Conservation (phyloP, 2,329 filamentous ascomycete genomes). For the Fusarium beomiforme region DNA sequence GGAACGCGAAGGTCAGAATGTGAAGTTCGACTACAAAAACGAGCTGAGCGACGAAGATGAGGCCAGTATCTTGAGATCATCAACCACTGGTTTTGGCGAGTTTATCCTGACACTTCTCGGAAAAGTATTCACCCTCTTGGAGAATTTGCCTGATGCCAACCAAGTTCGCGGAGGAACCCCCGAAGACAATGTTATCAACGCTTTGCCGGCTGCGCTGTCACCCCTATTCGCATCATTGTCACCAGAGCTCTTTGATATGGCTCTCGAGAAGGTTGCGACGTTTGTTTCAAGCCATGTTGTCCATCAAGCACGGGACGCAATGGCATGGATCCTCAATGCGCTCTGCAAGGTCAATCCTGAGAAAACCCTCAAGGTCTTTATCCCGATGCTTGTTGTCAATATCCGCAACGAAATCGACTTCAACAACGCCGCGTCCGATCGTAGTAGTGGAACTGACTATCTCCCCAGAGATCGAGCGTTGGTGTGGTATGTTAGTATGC, state of each 20-base stretch:
- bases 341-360: conserved; percentile 95
- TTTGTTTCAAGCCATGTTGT: conserved; percentile 96
- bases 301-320: conserved; percentile 94
- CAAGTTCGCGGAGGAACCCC: conserved; percentile 89
- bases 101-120: conserved; percentile 91
- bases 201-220: conserved; percentile 88
- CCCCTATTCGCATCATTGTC: conserved; percentile 91
- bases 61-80: conserved; percentile 87
- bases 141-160: conserved; percentile 92
- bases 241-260: conserved; percentile 91
- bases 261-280: conserved; percentile 88
- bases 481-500: conserved; percentile 96
- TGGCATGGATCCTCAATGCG: conserved; percentile 98
- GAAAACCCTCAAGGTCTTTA: conserved; percentile 89
- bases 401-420: conserved; percentile 98
- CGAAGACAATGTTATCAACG: conserved; percentile 97
- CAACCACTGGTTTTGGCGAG: conserved; percentile 92
- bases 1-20: conserved; percentile 85
- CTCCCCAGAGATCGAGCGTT: conserved; percentile 90
- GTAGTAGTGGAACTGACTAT: conserved; percentile 93
- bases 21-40: conserved; percentile 84
- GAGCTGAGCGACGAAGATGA: conserved; percentile 89
- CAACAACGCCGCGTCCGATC: conserved; percentile 93
- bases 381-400: conserved; percentile 89
- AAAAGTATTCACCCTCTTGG: conserved; percentile 92